Percentiles rank a stretch among this genome's conserved stretches.
Evolutionary conservation across 805 yeast genomes (phyloP).

Genomic region (Lipomyces yamanashiensis): DNA sequence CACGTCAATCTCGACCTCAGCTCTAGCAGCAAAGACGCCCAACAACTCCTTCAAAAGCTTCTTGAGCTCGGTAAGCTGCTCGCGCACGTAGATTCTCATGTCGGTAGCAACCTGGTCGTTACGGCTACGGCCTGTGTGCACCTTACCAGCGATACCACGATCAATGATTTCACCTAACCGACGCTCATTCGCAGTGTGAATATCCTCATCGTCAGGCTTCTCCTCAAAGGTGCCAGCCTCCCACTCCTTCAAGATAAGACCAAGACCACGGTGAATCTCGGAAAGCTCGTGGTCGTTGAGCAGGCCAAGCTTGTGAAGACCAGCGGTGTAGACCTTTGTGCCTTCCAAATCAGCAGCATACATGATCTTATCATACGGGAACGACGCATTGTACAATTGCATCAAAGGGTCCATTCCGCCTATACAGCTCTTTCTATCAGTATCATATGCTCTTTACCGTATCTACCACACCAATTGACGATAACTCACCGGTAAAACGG

Average conservation of each 20-base stretch:
- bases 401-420: conserved; percentile 91
- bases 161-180: conserved; percentile 96
- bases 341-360: conserved; percentile 93
- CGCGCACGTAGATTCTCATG: conserved; percentile 92
- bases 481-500: conserved; percentile 32
- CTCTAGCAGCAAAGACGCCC: conserved; percentile 70
- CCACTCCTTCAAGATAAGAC: conserved; percentile 80
- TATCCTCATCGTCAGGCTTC: conserved; percentile 93
- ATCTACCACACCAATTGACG: background rate
- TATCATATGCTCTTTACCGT: background rate
- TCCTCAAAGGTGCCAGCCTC: conserved; percentile 65
- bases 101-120: conserved; percentile 99
- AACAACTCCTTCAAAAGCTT: conserved; percentile 54
- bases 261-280: conserved; percentile 85
- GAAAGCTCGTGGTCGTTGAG: conserved; percentile 71
- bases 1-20: conserved; percentile 81
- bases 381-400: conserved; percentile 95
- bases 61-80: conserved; percentile 63
- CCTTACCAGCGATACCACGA: conserved; percentile 90
- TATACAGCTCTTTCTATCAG: conserved; percentile 4
- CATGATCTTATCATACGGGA: conserved; percentile 95
- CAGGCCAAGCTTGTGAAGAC: conserved; percentile 77
- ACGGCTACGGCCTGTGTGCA: conserved; percentile 98
- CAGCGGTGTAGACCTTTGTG: conserved; percentile 89
- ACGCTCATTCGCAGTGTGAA: conserved; percentile 98